phyloP scores from a whole-genome alignment of 78 protist genomes.

The Protostelium mycophagum region DNA sequence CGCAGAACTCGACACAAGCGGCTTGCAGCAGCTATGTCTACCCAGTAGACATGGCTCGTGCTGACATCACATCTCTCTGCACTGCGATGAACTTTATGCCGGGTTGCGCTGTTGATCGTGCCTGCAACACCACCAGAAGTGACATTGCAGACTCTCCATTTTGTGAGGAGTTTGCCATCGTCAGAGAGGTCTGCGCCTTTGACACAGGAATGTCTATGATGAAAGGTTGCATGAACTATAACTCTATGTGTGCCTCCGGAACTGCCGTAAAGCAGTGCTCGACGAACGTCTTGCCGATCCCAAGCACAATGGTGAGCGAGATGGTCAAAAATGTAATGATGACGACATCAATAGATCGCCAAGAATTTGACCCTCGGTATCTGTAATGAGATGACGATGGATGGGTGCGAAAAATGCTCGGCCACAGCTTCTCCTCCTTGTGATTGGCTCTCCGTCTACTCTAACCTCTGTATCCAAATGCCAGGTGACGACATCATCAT shows the following conservation, averaged over 20 bases:
- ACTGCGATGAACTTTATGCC: conserved; percentile 22
- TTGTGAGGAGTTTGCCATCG: conserved; percentile 20
- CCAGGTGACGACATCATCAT: conserved; percentile 3
- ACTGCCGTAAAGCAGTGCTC: conserved; percentile 17
- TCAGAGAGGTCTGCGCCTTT: conserved; percentile 18
- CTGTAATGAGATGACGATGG: conserved; percentile 36
- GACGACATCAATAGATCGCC: not conserved
- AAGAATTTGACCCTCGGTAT: conserved; percentile 13
- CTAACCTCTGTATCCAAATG: conserved; percentile 30
- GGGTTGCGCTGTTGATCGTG: conserved; percentile 7
- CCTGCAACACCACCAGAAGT: not conserved
- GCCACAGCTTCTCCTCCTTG: conserved; percentile 5
- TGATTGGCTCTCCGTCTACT: conserved; percentile 19
- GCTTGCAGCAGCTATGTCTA: not conserved
- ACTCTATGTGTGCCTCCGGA: not conserved
- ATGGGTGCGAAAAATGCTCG: conserved; percentile 21
- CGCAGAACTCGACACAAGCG: not conserved
- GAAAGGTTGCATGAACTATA: conserved; percentile 16
- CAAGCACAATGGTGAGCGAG: not conserved
- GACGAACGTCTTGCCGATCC: not conserved
- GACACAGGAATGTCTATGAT: conserved; percentile 39
- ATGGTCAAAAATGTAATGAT: not conserved
- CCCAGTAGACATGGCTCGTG: not conserved
- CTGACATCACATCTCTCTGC: conserved; percentile 22
- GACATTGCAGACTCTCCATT: conserved; percentile 1